Conservation (phyloP, 2,329 filamentous ascomycete species). For the Aspergillus caelatus region DNA sequence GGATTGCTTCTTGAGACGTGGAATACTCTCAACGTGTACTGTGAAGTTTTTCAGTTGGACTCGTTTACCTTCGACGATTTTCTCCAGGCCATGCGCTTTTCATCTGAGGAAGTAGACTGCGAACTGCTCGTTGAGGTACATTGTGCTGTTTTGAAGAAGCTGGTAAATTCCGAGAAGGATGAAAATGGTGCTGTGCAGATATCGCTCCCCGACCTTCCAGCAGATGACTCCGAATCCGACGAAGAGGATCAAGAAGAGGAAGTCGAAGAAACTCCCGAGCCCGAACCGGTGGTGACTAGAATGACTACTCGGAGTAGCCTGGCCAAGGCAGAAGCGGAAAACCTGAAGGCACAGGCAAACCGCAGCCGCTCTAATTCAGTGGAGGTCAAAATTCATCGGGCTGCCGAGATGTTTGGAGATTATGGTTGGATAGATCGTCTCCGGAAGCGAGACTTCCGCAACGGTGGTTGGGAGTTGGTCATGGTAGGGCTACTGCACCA, state of each 20-base stretch:
- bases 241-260: conserved; percentile 61
- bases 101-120: conserved; percentile 73
- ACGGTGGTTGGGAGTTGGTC: conserved; percentile 90
- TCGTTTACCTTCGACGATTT: conserved; percentile 99
- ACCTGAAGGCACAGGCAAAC: conserved; percentile 63
- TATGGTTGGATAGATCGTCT: conserved; percentile 87
- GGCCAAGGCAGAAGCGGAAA: conserved; percentile 76
- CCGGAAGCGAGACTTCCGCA: conserved; percentile 78
- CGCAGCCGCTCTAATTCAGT: conserved; percentile 46
- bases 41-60: conserved; percentile 88
- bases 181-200: conserved; percentile 76
- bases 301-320: conserved; percentile 85
- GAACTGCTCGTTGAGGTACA: conserved; percentile 89
- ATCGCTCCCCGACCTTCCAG: conserved; percentile 72
- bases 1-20: conserved; percentile 85
- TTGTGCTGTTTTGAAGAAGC: conserved; percentile 83
- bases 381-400: conserved; percentile 51
- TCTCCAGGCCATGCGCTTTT: conserved; percentile 79
- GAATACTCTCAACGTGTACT: conserved; percentile 98
- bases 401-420: conserved; percentile 71
- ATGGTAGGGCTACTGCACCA: conserved; percentile 85
- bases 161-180: conserved; percentile 75
- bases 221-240: conserved; percentile 68
- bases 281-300: conserved; percentile 63
- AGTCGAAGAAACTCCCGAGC: conserved; percentile 64